Percentiles rank a stretch among this genome's conserved stretches.
These are phyloP conservation scores for Brassica rapa DNA, from an alignment of 345 rosid species.

Conservation along the genomic window DNA sequence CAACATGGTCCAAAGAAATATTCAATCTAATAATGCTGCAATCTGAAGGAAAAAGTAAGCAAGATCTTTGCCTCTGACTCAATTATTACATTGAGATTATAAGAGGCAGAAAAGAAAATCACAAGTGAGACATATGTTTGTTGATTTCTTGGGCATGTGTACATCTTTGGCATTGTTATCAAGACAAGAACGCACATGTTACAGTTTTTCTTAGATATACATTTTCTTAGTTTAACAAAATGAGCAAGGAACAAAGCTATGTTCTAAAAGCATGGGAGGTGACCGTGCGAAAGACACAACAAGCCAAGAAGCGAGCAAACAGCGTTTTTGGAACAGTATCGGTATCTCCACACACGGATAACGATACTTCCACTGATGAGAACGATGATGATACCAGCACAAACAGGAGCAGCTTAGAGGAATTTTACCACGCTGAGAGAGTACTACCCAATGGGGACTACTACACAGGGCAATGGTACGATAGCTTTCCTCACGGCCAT, in stretches of 20 bases:
- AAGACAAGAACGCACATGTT: not conserved
- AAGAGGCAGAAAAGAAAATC: conserved; percentile 12
- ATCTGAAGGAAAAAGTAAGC: conserved; percentile 19
- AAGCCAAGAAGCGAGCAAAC: conserved; percentile 87
- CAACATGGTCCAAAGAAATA: conserved; percentile 16
- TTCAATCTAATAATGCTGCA: conserved; percentile 17
- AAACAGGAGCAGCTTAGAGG: conserved; percentile 32
- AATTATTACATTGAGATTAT: conserved; percentile 4
- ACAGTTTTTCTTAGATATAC: not conserved
- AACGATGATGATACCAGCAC: conserved; percentile 37
- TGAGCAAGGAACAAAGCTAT: conserved; percentile 75
- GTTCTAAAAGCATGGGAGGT: conserved; percentile 93
- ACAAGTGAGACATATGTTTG: not conserved
- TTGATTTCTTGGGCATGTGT: conserved; percentile 13
- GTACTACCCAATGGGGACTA: conserved; percentile 82
- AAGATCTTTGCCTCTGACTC: conserved; percentile 28
- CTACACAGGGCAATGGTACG: conserved; percentile 86
- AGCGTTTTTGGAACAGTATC: conserved; percentile 76
- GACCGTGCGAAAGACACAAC: conserved; percentile 85
- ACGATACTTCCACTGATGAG: conserved; percentile 42
- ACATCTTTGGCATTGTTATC: conserved; percentile 13
- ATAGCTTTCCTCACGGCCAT: conserved; percentile 78
- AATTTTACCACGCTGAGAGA: conserved; percentile 62
- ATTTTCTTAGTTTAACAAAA: conserved; percentile 24
- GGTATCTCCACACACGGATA: conserved; percentile 54